These are phyloP conservation scores for Pseudogymnoascus destructans DNA, from an alignment of 2,329 filamentous ascomycete genomes.

Conservation along the genomic window DNA sequence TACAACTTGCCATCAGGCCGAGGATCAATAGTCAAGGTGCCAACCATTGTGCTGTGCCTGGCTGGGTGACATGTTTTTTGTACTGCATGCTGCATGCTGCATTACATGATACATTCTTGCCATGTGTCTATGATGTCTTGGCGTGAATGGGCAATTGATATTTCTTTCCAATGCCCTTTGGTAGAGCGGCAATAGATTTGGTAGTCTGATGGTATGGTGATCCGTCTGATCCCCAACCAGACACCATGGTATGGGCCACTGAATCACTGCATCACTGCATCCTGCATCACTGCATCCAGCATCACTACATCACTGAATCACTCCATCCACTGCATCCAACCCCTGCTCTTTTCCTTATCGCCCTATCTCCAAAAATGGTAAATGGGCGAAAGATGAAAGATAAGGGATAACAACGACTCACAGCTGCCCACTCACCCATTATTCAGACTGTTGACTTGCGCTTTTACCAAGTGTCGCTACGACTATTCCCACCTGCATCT, in stretches of 20 bases:
- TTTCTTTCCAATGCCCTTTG: not conserved
- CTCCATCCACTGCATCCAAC: too few relatives aligned
- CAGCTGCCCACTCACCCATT: not conserved
- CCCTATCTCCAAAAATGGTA: not conserved
- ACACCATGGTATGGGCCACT: not conserved
- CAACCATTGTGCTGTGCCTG: not conserved
- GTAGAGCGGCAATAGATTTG: not conserved
- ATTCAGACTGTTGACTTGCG: not conserved
- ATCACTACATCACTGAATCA: too few relatives aligned
- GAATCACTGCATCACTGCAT: too few relatives aligned
- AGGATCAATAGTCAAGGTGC: not conserved
- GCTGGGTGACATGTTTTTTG: not conserved
- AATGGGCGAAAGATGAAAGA: constrained; percentile 1
- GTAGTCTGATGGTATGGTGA: not conserved
- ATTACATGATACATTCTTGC: not conserved
- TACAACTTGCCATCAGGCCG: not conserved
- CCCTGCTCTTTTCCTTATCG: not conserved
- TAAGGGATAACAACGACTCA: not conserved
- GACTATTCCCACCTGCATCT: not conserved
- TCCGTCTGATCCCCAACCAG: not conserved
- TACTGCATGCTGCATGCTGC: not conserved
- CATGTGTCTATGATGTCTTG: not conserved
- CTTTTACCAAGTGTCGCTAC: not conserved
- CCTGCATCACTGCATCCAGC: too few relatives aligned
- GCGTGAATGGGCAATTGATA: not conserved